These are phyloP conservation scores for Claviceps quebecensis DNA, from an alignment of 2,329 filamentous ascomycete genomes.

Conservation along the genomic window DNA sequence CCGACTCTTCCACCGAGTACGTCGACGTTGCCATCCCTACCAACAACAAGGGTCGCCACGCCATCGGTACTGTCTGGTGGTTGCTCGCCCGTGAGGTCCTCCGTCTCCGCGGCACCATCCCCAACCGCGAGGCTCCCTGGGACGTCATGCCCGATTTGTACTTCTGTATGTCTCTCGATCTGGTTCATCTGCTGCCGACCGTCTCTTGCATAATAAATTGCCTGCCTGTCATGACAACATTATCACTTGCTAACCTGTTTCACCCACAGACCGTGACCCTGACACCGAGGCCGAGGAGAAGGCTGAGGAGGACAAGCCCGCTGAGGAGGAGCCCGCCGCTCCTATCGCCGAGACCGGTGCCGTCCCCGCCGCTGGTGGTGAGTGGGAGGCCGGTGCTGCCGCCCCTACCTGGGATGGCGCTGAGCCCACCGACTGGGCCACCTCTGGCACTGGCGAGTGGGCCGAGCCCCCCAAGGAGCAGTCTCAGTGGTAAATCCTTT, in stretches of 20 bases:
- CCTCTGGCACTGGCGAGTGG: slow-evolving; percentile 54
- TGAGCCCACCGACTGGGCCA: slow-evolving; percentile 49
- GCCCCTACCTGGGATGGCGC: slow-evolving; percentile 43
- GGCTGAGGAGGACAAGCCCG: slow-evolving; percentile 77
- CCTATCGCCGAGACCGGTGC: slow-evolving; percentile 69
- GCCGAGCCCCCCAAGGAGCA: slow-evolving; percentile 41
- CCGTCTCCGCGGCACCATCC: slow-evolving; percentile 92
- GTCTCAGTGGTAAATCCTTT: slow-evolving; percentile 34
- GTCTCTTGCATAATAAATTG: neutral
- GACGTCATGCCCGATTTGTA: slow-evolving; percentile 99
- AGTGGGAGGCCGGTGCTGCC: slow-evolving; percentile 75
- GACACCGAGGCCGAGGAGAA: slow-evolving; percentile 99
- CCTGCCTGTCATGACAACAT: neutral
- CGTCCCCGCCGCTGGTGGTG: slow-evolving; percentile 45
- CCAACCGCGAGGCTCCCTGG: slow-evolving; percentile 92
- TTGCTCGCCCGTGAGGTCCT: slow-evolving; percentile 99
- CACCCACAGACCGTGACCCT: slow-evolving; percentile 69
- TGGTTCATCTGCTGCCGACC: neutral
- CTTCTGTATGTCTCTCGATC: slow-evolving; percentile 56
- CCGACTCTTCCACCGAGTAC: slow-evolving; percentile 98
- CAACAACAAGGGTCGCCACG: slow-evolving; percentile 99
- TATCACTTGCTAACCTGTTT: slow-evolving; percentile 7
- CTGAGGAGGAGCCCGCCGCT: slow-evolving; percentile 70
- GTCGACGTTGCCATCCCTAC: slow-evolving; percentile 99
- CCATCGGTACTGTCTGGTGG: slow-evolving; percentile 99